Evolutionary conservation across 805 yeast genomes (phyloP).

Genomic region (Sugiyamaella qingdaonensis): DNA sequence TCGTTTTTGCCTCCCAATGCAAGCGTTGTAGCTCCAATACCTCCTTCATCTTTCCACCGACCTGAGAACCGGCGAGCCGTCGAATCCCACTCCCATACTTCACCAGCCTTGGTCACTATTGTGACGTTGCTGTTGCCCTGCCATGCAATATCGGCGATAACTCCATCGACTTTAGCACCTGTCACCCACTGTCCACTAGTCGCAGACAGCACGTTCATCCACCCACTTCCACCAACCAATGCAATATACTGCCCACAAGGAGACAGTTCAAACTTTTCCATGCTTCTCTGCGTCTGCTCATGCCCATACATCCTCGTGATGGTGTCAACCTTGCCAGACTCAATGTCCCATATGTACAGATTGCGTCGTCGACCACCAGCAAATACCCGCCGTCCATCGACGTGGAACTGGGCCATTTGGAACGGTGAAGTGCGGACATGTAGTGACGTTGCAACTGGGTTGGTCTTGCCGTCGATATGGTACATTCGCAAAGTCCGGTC

Average conservation of each 20-base stretch:
- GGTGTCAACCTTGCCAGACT: conserved; percentile 71
- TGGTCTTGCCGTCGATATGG: conserved; percentile 84
- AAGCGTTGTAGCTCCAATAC: conserved; percentile 75
- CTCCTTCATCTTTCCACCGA: conserved; percentile 84
- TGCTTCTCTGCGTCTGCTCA: conserved; percentile 75
- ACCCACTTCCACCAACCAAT: conserved; percentile 80
- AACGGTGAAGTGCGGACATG: conserved; percentile 77
- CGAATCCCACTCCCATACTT: conserved; percentile 80
- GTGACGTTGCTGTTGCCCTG: conserved; percentile 44
- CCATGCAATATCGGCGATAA: conserved; percentile 76
- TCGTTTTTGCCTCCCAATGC: conserved; percentile 67
- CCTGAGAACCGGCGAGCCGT: conserved; percentile 46
- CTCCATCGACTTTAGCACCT: conserved; percentile 88
- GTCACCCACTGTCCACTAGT: conserved; percentile 79
- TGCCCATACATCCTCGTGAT: conserved; percentile 89
- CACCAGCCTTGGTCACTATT: conserved; percentile 73
- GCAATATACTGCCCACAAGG: conserved; percentile 71
- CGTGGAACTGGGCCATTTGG: conserved; percentile 65
- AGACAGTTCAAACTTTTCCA: conserved; percentile 79
- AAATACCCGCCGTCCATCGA: conserved; percentile 51
- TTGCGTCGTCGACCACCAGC: conserved; percentile 90
- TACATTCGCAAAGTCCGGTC: conserved; percentile 83
- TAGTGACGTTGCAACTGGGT: conserved; percentile 76
- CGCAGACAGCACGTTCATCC: conserved; percentile 79
- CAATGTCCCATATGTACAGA: conserved; percentile 89